Evolutionary conservation across 257 asterid genomes (phyloP).

Genomic region (Coffea canephora): DNA sequence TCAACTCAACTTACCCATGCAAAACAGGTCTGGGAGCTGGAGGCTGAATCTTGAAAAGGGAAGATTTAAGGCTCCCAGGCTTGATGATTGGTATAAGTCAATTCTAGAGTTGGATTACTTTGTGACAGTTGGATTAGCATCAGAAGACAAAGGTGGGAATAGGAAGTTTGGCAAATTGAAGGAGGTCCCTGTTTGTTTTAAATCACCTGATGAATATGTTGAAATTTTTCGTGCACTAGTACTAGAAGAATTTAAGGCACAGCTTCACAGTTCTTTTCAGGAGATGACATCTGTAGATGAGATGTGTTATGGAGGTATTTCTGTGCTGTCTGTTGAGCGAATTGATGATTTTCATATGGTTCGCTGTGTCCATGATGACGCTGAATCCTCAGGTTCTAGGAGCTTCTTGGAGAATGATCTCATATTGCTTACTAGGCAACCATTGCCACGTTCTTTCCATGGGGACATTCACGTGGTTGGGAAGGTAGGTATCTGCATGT

Average conservation of each 20-base stretch:
- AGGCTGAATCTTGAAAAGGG: constrained; percentile 51
- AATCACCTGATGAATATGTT: constrained; percentile 76
- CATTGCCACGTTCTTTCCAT: constrained; percentile 44
- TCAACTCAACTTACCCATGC: constrained; percentile 63
- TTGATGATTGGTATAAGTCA: constrained; percentile 89
- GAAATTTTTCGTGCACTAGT: constrained; percentile 86
- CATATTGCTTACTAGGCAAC: constrained; percentile 74
- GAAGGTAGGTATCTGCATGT: constrained; percentile 47
- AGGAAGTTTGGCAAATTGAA: constrained; percentile 56
- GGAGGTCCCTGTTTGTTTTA: constrained; percentile 83
- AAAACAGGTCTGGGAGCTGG: constrained; percentile 48
- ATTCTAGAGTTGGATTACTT: constrained; percentile 80
- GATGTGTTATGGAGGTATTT: constrained; percentile 64
- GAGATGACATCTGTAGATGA: constrained; percentile 72
- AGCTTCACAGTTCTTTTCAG: constrained; percentile 76
- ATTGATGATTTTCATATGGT: constrained; percentile 87
- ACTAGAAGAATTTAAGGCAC: constrained; percentile 95
- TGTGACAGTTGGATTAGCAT: constrained; percentile 68
- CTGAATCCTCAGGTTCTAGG: constrained; percentile 48
- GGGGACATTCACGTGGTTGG: constrained; percentile 75
- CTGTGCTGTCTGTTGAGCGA: constrained; percentile 89
- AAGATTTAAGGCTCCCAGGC: constrained; percentile 80
- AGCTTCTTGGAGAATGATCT: constrained; percentile 82
- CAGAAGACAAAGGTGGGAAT: constrained; percentile 44
- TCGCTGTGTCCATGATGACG: constrained; percentile 81